phyloP scores from a whole-genome alignment of 176 grass and related monocot species.

The Rhynchospora breviuscula region DNA sequence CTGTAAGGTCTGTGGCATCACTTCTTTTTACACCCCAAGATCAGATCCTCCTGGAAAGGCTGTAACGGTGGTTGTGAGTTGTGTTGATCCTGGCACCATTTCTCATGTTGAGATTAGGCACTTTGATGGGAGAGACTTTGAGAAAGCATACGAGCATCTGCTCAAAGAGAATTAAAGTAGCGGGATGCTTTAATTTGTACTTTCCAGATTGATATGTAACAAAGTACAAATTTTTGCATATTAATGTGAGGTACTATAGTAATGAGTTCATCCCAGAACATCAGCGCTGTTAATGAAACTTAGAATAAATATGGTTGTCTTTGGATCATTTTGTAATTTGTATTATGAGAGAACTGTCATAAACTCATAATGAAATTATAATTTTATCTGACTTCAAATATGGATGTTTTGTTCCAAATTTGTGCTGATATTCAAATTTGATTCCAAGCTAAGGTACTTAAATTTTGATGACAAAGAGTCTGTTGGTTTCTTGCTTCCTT shows the following conservation, averaged over 20 bases:
- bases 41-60: conserved; percentile 55
- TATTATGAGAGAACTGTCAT: not conserved
- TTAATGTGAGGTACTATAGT: not conserved
- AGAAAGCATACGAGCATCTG: conserved; percentile 26
- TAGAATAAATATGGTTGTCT: not conserved
- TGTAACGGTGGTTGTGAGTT: conserved; percentile 31
- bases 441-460: not conserved
- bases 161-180: conserved; percentile 19
- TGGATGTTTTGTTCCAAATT: not conserved
- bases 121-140: conserved; percentile 52
- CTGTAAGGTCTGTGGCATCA: conserved; percentile 76
- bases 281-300: not conserved
- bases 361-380: not conserved
- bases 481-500: not conserved
- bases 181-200: not conserved
- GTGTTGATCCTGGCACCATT: conserved; percentile 65
- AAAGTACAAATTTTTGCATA: not conserved
- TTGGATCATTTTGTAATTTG: not conserved
- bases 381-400: not conserved
- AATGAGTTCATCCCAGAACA: not conserved
- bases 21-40: conserved; percentile 76
- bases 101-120: conserved; percentile 48
- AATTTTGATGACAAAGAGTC: not conserved
- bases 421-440: not conserved
- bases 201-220: not conserved